These are phyloP conservation scores for Coniella lustricola DNA, from an alignment of 2,329 filamentous ascomycete genomes.

Conservation along the genomic window DNA sequence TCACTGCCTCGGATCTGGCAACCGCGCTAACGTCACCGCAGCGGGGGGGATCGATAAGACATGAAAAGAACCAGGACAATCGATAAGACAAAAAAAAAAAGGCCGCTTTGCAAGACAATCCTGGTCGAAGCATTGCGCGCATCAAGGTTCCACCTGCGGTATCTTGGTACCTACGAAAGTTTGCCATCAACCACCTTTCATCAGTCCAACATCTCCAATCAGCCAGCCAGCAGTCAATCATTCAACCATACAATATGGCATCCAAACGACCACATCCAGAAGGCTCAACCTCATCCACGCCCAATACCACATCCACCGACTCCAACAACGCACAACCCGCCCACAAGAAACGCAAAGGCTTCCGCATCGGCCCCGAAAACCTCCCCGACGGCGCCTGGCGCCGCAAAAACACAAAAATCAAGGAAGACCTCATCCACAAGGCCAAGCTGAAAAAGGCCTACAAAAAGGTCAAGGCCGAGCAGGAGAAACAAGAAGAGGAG, in stretches of 20 bases:
- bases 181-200: too few relatives aligned
- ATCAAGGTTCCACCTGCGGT: constrained; percentile 13
- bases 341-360: constrained; percentile 60
- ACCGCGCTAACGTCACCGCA: too few relatives aligned
- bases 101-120: background rate
- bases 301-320: constrained; percentile 27
- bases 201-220: background rate
- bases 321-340: constrained; percentile 29
- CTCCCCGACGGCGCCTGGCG: constrained; percentile 83
- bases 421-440: constrained; percentile 80
- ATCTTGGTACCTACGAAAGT: background rate
- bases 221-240: too few relatives aligned
- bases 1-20: background rate
- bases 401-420: constrained; percentile 78
- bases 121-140: background rate
- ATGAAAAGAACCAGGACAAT: background rate
- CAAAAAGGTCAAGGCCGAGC: constrained; percentile 69
- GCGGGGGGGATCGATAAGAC: background rate
- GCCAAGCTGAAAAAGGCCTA: constrained; percentile 92
- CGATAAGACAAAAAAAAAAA: background rate
- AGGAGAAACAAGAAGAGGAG: constrained; percentile 16
- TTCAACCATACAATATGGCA: constrained; percentile 40
- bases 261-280: constrained; percentile 47
- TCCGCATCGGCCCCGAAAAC: constrained; percentile 82
- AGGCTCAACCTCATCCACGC: constrained; percentile 23